phyloP scores from a whole-genome alignment of 495 filamentous ascomycete species.

The Daldinia bambusicola region DNA sequence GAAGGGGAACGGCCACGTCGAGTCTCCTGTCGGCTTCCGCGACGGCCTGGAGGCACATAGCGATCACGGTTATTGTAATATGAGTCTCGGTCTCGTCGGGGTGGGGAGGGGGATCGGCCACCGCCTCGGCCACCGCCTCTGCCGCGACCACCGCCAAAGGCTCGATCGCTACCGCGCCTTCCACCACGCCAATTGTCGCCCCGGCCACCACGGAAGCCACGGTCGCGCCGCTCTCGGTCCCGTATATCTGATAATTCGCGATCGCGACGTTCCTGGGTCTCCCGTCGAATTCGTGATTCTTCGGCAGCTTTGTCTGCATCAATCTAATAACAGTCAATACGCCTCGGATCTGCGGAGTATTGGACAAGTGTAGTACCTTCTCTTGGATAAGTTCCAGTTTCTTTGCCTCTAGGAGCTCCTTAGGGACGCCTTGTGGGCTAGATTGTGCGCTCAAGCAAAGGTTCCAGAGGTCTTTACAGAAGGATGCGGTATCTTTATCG shows the following conservation, averaged over 20 bases:
- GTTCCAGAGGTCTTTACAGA: conserved; percentile 95
- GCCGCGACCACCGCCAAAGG: conserved; percentile 56
- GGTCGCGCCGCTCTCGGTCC: conserved; percentile 78
- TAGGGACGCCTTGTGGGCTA: conserved; percentile 89
- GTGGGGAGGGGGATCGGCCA: conserved; percentile 71
- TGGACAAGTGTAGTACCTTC: conserved; percentile 67
- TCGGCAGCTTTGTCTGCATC: conserved; percentile 86
- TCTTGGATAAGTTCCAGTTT: conserved; percentile 93
- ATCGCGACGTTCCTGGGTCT: conserved; percentile 65
- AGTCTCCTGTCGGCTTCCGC: conserved; percentile 49
- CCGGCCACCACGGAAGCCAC: conserved; percentile 69
- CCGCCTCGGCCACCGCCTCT: conserved; percentile 57
- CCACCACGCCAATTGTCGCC: conserved; percentile 60
- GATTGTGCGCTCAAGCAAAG: conserved; percentile 89
- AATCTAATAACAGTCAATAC: conserved; percentile 62
- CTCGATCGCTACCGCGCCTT: conserved; percentile 60
- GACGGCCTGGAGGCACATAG: conserved; percentile 60
- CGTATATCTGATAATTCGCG: conserved; percentile 73
- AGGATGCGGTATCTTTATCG: conserved; percentile 88
- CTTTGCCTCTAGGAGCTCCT: conserved; percentile 94
- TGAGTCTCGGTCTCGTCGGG: conserved; percentile 57
- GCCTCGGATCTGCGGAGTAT: not conserved
- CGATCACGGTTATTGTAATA: conserved; percentile 58
- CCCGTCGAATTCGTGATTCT: conserved; percentile 70
- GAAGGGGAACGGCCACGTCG: conserved; percentile 48